phyloP scores from a whole-genome alignment of 129 eudicot species.

The Helianthus annuus region HanXRQr2.0-SUNRISE NC_035438.2:3577185-3577684 shows the following conservation, averaged over 20 bases:
- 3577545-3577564: slow-evolving; percentile 11
- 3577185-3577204: too few species aligned
- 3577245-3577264: too few species aligned
- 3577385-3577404: too few species aligned
- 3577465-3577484: slow-evolving; percentile 50
- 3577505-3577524: slow-evolving; percentile 60
- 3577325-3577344: too few species aligned
- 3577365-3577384: too few species aligned
- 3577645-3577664: slow-evolving; percentile 62
- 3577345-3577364: too few species aligned
- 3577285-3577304: too few species aligned
- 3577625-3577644: slow-evolving; percentile 68
- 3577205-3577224: too few species aligned
- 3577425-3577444: slow-evolving; percentile 81
- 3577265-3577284: too few species aligned
- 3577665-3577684: slow-evolving; percentile 80
- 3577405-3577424: background rate
- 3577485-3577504: slow-evolving; percentile 42
- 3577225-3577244: too few species aligned
- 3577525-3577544: slow-evolving; percentile 40
- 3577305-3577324: too few species aligned
- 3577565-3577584: slow-evolving; percentile 3
- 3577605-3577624: slow-evolving; percentile 62
- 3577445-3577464: slow-evolving; percentile 68
- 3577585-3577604: background rate